A percentile compares a stretch with the other conserved stretches of the same genome.
Conservation (phyloP, 805 yeast species). For the Zygotorulaspora chibaensis region DNA sequence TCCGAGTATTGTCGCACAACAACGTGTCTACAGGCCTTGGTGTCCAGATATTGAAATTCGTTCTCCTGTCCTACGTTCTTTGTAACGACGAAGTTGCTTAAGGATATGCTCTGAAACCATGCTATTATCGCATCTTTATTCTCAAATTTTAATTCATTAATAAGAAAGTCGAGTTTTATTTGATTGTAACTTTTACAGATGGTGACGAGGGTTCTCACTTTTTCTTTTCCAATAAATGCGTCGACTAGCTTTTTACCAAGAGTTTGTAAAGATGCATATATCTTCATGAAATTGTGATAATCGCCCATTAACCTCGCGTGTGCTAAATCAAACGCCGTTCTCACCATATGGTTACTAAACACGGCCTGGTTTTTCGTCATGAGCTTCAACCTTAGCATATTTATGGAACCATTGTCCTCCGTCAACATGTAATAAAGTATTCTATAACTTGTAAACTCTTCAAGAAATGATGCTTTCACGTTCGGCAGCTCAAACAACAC, state of each 20-base stretch:
- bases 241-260: conserved; percentile 46
- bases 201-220: conserved; percentile 51
- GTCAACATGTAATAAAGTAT: conserved; percentile 73
- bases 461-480: conserved; percentile 38
- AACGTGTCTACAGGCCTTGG: conserved; percentile 33
- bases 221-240: conserved; percentile 53
- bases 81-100: conserved; percentile 34
- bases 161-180: conserved; percentile 39
- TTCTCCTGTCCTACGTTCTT: conserved; percentile 27
- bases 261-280: conserved; percentile 39
- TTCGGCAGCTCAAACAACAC: conserved; percentile 49
- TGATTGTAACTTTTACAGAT: conserved; percentile 56
- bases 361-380: conserved; percentile 14
- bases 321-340: conserved; percentile 31
- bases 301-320: conserved; percentile 39
- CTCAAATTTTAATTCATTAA: conserved; percentile 40
- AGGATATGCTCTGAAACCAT: conserved; percentile 42
- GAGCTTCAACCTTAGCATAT: conserved; percentile 23
- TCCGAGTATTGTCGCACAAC: conserved; percentile 38
- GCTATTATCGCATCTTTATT: conserved; percentile 36
- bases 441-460: conserved; percentile 70
- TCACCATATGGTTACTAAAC: conserved; percentile 21
- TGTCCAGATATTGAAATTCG: conserved; percentile 34
- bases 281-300: conserved; percentile 49
- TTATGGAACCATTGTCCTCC: conserved; percentile 43